Evolutionary conservation across 352 stramenopile species (phyloP).

Genomic region (Pythium insidiosum): DNA sequence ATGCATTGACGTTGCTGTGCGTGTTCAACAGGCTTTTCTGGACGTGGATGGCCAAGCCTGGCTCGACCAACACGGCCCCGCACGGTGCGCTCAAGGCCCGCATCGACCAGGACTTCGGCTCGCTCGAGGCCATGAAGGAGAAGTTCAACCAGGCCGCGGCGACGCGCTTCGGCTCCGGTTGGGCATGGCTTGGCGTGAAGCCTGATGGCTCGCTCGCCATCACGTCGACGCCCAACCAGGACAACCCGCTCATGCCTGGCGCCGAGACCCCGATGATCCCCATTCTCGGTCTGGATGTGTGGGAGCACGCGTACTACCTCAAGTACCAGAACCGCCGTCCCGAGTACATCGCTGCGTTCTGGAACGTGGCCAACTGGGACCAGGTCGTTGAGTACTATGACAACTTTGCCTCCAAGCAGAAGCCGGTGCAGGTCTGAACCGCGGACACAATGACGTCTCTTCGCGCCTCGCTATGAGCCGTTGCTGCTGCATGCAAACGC

Average conservation of each 20-base stretch:
- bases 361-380: constrained; percentile 96
- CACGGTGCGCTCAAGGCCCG: constrained; percentile 68
- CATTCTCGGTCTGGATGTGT: constrained; percentile 94
- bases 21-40: constrained; percentile 73
- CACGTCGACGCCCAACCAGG: constrained; percentile 95
- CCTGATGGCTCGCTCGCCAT: constrained; percentile 90
- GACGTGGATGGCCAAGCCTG: constrained; percentile 86
- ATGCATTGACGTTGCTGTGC: neutral
- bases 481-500: too few relatives aligned
- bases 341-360: constrained; percentile 97
- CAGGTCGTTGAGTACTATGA: constrained; percentile 91
- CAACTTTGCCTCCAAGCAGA: constrained; percentile 79
- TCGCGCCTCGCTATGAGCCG: constrained; percentile 7
- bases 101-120: constrained; percentile 89
- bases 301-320: constrained; percentile 96
- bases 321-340: constrained; percentile 96
- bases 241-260: constrained; percentile 83
- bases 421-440: constrained; percentile 80
- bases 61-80: constrained; percentile 74
- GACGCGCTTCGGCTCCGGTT: constrained; percentile 87
- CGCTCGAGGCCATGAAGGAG: constrained; percentile 83
- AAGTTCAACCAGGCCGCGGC: constrained; percentile 86
- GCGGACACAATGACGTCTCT: constrained; percentile 7
- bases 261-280: constrained; percentile 81
- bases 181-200: constrained; percentile 86